Conservation (phyloP, 23 red algal genomes). For the Agarophyton chilense region DNA sequence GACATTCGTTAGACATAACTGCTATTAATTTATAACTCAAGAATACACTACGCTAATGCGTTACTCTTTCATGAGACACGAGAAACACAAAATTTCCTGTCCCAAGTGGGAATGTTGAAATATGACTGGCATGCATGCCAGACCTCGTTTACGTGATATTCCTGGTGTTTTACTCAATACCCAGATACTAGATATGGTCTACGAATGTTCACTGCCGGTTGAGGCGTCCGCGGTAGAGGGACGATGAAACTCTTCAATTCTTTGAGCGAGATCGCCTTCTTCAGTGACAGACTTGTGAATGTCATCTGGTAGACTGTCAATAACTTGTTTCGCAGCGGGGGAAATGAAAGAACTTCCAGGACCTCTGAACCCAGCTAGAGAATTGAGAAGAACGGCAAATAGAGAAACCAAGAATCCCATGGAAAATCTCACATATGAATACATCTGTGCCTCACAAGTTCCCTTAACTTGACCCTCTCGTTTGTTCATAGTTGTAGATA, state of each 20-base stretch:
- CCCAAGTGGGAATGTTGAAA: no score
- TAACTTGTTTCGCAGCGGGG: background rate
- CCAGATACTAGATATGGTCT: no score
- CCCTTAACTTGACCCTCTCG: conserved; percentile 1
- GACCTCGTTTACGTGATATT: background rate
- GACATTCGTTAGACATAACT: background rate
- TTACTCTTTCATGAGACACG: no score
- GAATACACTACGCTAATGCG: no score
- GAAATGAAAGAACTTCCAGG: conserved; percentile 2
- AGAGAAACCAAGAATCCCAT: background rate
- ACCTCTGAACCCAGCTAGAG: conserved; percentile 2
- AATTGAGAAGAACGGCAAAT: background rate
- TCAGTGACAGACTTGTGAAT: conserved; percentile 4
- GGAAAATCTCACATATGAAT: background rate
- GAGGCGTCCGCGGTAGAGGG: background rate
- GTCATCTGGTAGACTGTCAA: conserved; percentile 17
- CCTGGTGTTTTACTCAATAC: no score
- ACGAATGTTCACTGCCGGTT: background rate
- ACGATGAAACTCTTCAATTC: background rate
- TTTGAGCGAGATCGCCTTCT: background rate
- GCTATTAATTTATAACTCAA: background rate
- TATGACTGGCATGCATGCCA: no score
- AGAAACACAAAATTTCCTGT: no score
- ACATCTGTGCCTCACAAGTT: background rate
- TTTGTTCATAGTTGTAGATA: background rate